A percentile compares a stretch with the other conserved stretches of the same genome.
Conservation (phyloP, 257 asterid genomes). For the Nicotiana noctiflora region DNA sequence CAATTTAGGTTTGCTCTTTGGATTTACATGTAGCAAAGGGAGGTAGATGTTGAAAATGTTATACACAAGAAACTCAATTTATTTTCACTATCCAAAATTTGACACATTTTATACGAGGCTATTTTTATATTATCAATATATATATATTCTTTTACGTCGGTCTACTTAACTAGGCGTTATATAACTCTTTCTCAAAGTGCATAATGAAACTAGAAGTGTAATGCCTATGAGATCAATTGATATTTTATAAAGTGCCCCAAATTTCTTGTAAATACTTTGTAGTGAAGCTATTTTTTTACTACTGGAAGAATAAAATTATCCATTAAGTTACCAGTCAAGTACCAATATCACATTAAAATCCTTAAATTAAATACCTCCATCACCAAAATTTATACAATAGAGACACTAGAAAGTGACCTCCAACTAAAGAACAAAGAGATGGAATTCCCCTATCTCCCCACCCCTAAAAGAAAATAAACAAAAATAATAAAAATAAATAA, state of each 20-base stretch:
- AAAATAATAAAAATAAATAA: neutral
- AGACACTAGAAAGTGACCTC: neutral
- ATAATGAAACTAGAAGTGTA: neutral
- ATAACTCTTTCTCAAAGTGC: neutral
- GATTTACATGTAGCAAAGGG: neutral
- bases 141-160: neutral
- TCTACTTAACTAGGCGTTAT: neutral
- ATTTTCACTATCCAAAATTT: neutral
- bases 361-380: neutral
- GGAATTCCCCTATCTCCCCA: neutral
- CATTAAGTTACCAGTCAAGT: too few species aligned
- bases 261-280: neutral
- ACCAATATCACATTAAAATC: neutral
- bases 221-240: too few species aligned
- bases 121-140: too few species aligned
- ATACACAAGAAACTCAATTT: neutral
- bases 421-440: slow-evolving; percentile 2
- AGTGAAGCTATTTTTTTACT: neutral
- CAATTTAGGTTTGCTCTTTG: neutral
- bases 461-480: neutral
- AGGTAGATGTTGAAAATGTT: neutral
- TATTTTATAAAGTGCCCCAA: neutral
- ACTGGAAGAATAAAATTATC: neutral
- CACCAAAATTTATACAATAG: slow-evolving; percentile 1
- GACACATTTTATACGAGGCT: neutral